Evolutionary conservation across 306 rosid genomes (phyloP), one percentile per base, ranked within the genome.

Genomic region (Acmispon strigosus): DNA sequence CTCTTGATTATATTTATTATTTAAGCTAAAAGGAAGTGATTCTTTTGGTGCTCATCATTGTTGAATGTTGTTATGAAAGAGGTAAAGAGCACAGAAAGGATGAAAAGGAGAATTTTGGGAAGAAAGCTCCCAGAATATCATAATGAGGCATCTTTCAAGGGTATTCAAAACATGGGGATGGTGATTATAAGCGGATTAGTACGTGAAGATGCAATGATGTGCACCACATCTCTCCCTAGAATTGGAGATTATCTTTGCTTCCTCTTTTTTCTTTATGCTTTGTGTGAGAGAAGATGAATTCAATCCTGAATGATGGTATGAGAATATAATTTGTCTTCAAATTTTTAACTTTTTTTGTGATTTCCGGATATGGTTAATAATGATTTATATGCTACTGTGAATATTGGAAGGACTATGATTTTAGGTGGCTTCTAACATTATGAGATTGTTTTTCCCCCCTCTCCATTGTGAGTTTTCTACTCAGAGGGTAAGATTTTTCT

Each of bases 51-150:
- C 12, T 41, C 27, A 58, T 70, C 44, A 19, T 63, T 72, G 50
- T 47, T 64, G 36, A 34, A 14, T 72, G 55, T 70, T 81, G 56
- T 36, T 50, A 60, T 70, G 63, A 66, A 19, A 42, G 24, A 69
- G 16, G 13, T 37, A 16, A 75, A 22, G 69, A 5, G 15, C 6
- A 7, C 22, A 52, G 29, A 24, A 52, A 54, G 43, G 70, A 8
- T 45, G 22, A 7, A 37, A 69, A 48, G 74, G 73, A 66, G 60
- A 52, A 15, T n/a, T 66, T 50, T 14, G 45, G 9, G 51, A 76
- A 19, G 75, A 73, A 50, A 12, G 17, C 42, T 42, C 36, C 50
- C 24, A 14, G 50, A 64, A 53, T 69, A 49, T 69, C 20, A 71
- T 65, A 51, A 17, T 18, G 69, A 63, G 49, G 58, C 8, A 2